Evolutionary conservation across 805 yeast genomes (phyloP).

Genomic region (Ogataea nakhonphanomensis): DNA sequence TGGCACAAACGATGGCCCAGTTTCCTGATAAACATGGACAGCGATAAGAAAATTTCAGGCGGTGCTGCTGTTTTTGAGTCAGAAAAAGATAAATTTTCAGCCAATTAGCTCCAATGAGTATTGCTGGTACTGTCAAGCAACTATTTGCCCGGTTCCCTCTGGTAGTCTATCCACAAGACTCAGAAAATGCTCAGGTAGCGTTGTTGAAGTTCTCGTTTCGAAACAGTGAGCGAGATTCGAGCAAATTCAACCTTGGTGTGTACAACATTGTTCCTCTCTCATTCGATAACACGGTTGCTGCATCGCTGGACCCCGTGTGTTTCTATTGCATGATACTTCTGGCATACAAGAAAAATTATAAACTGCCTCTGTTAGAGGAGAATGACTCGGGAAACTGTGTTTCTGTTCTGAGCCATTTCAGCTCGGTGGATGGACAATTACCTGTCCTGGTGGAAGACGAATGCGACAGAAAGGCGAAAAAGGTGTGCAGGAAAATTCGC

Average conservation of each 20-base stretch:
- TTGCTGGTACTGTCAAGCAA: conserved; percentile 42
- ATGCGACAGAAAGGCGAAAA: conserved; percentile 28
- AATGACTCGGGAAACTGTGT: conserved; percentile 23
- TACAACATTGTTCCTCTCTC: conserved; percentile 40
- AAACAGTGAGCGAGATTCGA: conserved; percentile 4
- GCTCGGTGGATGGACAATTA: conserved; percentile 46
- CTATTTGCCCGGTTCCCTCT: conserved; percentile 54
- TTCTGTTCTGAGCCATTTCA: conserved; percentile 44
- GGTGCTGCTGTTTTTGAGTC: conserved; percentile 1
- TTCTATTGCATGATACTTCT: conserved; percentile 44
- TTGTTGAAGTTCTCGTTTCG: conserved; percentile 1
- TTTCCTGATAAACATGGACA: conserved; percentile 6
- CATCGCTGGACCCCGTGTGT: conserved; percentile 61
- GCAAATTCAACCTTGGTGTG: conserved; percentile 49
- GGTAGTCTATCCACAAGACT: conserved; percentile 37
- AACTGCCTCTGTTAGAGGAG: conserved; percentile 36
- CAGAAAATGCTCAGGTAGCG: conserved; percentile 11
- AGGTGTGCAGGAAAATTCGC: conserved; percentile 35
- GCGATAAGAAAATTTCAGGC: conserved; percentile 7
- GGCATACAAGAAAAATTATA: conserved; percentile 41
- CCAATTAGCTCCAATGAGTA: conserved; percentile 1
- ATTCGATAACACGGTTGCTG: conserved; percentile 26
- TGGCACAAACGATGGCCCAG: neutral
- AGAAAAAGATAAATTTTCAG: conserved; percentile 6
- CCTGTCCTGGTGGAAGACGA: conserved; percentile 57